Evolutionary conservation across 306 rosid species (phyloP), one percentile per base, ranked within the genome.

Genomic region (Trichosanthes truncata): DNA sequence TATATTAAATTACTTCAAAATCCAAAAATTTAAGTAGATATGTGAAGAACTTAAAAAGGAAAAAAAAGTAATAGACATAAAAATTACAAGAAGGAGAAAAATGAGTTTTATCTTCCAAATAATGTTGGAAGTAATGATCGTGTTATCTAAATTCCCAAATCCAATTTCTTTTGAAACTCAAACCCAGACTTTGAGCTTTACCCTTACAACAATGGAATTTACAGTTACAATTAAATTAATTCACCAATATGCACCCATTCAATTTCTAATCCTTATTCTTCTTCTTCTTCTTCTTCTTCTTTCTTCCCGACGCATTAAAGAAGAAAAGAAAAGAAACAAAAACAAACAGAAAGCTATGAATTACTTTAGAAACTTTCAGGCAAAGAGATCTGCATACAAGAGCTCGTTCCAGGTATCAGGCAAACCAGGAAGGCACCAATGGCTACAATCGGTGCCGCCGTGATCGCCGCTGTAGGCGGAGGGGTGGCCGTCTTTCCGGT

Each of bases 391-490:
- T 3, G 97, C 95, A 84, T 76, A 85, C 0, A 95, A 85, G 59
- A 95, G 93, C 78, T 89, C 65, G 75, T 95, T 95, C 98, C 98
- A 95, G 33, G 98, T 95, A 83, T 95, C 98, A 14, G 98, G 97
- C 40, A 95, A 83, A 0, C 98, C 98, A 0, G 98, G 98, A 60
- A 95, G 97, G 60, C 98, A 95, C 98, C 98, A 95, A 4, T 95
- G 98, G 86, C 98, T 95, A 78, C 98, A 95, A 77, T 95, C 98
- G 9, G 62, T 78, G 40, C 88, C 83, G 65, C 84, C 4, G 53
- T 77, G 88, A 0, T 84, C 87, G 0, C 89, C 88, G 76, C 97
- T 90, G 7, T 88, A 95, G 0, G 74, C 88, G 4, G 90, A 91
- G 4, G 98, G 98, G 60, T 95, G 98, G 12, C 89, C 97, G 57